Evolutionary conservation across 495 filamentous ascomycete genomes (phyloP).

Genomic region (Annulohypoxylon maeteangense): DNA sequence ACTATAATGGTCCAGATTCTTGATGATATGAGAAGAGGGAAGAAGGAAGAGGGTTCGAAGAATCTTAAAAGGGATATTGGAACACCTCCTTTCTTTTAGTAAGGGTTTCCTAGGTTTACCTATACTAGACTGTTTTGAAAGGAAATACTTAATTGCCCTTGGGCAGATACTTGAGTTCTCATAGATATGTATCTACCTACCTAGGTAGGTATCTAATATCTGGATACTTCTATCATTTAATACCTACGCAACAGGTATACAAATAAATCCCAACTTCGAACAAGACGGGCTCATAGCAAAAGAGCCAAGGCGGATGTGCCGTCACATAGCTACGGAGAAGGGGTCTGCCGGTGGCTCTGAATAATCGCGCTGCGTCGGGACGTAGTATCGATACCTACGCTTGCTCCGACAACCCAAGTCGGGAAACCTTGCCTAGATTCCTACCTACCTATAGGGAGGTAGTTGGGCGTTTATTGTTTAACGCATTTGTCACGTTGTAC

Average conservation of each 20-base stretch:
- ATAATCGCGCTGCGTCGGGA: slow-evolving; percentile 38
- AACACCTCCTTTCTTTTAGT: background rate
- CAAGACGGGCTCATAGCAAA: background rate
- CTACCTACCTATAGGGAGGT: background rate
- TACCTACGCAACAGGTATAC: background rate
- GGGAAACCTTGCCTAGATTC: background rate
- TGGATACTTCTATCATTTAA: background rate
- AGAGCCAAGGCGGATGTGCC: slow-evolving; percentile 2
- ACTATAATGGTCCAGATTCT: background rate
- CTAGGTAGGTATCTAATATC: background rate
- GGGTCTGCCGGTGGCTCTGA: slow-evolving; percentile 26
- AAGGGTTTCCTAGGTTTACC: background rate
- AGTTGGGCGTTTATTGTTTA: background rate
- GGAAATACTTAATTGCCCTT: background rate
- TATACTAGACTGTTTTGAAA: background rate
- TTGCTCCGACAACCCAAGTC: background rate
- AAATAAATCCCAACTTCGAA: background rate
- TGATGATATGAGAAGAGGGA: background rate
- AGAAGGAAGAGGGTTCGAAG: background rate
- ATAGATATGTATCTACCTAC: background rate
- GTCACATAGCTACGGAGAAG: background rate
- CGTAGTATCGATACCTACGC: slow-evolving; percentile 1
- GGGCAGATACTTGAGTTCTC: no score
- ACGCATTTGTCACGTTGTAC: background rate
- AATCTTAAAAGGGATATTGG: background rate